Percentiles rank a stretch among this genome's conserved stretches.
These are phyloP conservation scores for Fusarium stilboides DNA, from an alignment of 2,329 filamentous ascomycete species.

Conservation along the genomic window DNA sequence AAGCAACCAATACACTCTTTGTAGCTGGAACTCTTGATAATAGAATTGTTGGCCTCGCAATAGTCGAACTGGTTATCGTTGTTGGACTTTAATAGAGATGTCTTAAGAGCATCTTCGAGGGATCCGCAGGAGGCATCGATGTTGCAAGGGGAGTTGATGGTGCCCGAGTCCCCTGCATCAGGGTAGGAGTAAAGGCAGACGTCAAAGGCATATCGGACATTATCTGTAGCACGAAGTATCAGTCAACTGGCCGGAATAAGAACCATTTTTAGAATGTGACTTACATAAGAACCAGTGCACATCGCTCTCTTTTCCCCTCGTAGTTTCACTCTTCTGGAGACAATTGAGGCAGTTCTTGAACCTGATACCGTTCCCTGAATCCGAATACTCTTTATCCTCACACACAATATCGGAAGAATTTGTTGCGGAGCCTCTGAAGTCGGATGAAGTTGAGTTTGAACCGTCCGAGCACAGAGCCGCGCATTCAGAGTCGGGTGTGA, in stretches of 20 bases:
- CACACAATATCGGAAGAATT: conserved; percentile 64
- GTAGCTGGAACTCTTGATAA: conserved; percentile 52
- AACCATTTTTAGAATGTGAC: conserved; percentile 27
- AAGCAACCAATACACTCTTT: conserved; percentile 62
- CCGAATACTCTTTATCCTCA: conserved; percentile 58
- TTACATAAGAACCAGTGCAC: conserved; percentile 65
- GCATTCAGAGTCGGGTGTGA: conserved; percentile 67
- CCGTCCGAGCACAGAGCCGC: conserved; percentile 63
- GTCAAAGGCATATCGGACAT: conserved; percentile 64
- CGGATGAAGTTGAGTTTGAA: conserved; percentile 51
- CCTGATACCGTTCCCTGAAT: conserved; percentile 58
- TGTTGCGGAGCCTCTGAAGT: conserved; percentile 59
- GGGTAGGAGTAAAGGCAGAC: conserved; percentile 61
- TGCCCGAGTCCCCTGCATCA: conserved; percentile 51
- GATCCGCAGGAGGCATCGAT: conserved; percentile 59
- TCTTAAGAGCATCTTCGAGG: conserved; percentile 57
- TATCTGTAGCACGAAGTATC: conserved; percentile 56
- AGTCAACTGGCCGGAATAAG: neutral
- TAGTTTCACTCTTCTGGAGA: conserved; percentile 60
- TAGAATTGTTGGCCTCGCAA: conserved; percentile 57
- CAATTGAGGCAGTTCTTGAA: conserved; percentile 65
- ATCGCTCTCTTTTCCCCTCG: conserved; percentile 25
- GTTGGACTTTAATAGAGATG: conserved; percentile 40
- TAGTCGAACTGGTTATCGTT: conserved; percentile 56
- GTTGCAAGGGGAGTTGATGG: conserved; percentile 60